Base-by-base conservation (phyloP, 1,284 basidiomycete species). In the Malassezia vespertilionis region DNA sequence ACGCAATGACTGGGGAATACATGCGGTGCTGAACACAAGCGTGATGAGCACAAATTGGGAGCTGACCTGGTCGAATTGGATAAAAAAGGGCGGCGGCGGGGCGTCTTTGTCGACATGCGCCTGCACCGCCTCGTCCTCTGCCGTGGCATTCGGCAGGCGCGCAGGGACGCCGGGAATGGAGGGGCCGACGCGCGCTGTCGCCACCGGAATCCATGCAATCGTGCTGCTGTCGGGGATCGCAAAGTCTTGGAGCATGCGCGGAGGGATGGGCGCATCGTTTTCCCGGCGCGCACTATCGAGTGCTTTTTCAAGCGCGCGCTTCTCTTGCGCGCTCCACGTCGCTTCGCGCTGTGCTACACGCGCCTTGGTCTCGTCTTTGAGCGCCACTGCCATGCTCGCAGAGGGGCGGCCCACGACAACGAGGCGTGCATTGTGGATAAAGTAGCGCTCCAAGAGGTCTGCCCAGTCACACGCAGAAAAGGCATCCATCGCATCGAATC, bases 131-230 rank as follows among this genome's bases (percentile, higher is more conserved):
- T 18, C 11, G 28, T 39, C 37, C 11, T 11, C 14, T 10, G n/a
- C 37, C 18, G 37, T 39, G 23, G 37, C 15, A 8, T 27, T 28
- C 8, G n/a, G 10, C 3, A 39, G 22, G 10, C 10, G 20, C 4
- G 97, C 77, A 9, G 37, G 37, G n/a, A 39, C 37, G 11, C 37
- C 37, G 21, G 9, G 33, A 10, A 9, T 33, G 8, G 15, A 31
- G 24, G 15, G 53, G 11, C 37, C 22, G 2, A 32, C 40, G 15
- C 53, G 53, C 5, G 69, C 69, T 8, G 82, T 91, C 60, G 89
- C 80, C 2, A 97, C 90, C 1, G 84, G 81, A 49, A 97, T 89
- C 89, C 91, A 97, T 6, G 83, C 80, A 61, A 99, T 90, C 55
- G 81, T 84, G 62, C 83, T 81, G 20, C 90, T 52, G 12, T 23